Base-by-base conservation (phyloP, 176 grass and related monocot genomes). In the Cenchrus fungigraminus region DNA sequence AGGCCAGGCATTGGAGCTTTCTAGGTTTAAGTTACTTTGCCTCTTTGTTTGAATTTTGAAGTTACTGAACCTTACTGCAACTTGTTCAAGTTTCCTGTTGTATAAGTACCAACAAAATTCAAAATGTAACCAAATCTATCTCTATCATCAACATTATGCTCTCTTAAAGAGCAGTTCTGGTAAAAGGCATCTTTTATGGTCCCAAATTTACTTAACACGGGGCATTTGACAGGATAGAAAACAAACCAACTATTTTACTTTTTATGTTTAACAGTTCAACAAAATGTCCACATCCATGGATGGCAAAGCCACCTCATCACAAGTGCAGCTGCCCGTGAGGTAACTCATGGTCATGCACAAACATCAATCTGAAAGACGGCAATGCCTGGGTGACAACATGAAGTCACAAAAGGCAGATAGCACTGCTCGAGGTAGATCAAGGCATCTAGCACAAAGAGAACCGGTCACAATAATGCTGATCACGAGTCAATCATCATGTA, bases 211-310 rank as follows among this genome's bases (percentile, higher is more conserved):
- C 12, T 74, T 9, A 70, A 88, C 64, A 76, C 70, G 25, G 52
- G 51, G 12, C 14, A 52, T 44, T 29, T 2, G 16, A 31, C 73
- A 8, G 37, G 37, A 51, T 53, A 7, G 13, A 83, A 40, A 69
- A 50, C 0, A 8, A 76, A 77, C 31, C 9, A 80, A 65, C 43
- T 8, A 57, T 42, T 12, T 8, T 12, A 42, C 42, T 73, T 64
- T 25, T 44, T 20, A 73, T 44, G 61, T 79, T 72, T 65, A 50
- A 77, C 6, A 81, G 68, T 50, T 70, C 47, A 44, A 69, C 31
- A 15, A 80, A 89, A 44, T 85, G 56, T 60, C 56, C 72, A 79
- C 17, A 86, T 12, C 51, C n/a, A 75, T 59, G 82, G 76, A 51
- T 85, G 74, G 73, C 7, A 17, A 54, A 79, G 66, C 51, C 46